Conservation (phyloP, 2,329 filamentous ascomycete species). For the Phoma sp. region DNA sequence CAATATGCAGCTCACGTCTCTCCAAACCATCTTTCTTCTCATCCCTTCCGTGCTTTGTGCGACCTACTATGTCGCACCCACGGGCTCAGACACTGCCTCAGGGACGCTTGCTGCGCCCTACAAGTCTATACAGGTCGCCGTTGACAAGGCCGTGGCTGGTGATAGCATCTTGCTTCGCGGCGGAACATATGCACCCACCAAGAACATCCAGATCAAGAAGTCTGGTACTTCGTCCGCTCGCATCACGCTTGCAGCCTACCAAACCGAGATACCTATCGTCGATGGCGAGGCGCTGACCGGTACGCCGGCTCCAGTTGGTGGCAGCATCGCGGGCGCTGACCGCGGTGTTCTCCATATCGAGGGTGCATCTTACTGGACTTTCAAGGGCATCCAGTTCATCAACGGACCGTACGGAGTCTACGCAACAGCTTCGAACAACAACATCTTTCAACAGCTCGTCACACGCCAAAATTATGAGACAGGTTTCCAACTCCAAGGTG, state of each 20-base stretch:
- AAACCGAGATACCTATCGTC: constrained; percentile 54
- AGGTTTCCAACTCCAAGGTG: constrained; percentile 49
- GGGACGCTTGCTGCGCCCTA: constrained; percentile 52
- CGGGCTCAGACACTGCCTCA: constrained; percentile 48
- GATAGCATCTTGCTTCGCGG: constrained; percentile 55
- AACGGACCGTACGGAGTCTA: constrained; percentile 52
- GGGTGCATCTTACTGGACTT: constrained; percentile 54
- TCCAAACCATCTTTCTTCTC: constrained; percentile 19
- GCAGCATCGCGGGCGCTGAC: constrained; percentile 50
- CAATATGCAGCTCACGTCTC: constrained; percentile 17
- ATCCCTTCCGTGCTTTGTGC: constrained; percentile 21
- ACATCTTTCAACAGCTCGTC: constrained; percentile 46
- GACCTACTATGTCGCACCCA: constrained; percentile 57
- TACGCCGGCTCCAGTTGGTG: constrained; percentile 53
- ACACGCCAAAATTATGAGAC: constrained; percentile 52
- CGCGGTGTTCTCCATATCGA: constrained; percentile 58
- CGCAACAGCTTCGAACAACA: constrained; percentile 43
- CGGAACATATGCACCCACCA: constrained; percentile 54
- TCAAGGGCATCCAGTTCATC: constrained; percentile 50
- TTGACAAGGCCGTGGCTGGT: constrained; percentile 55
- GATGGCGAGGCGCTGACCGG: constrained; percentile 53
- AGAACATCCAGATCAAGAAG: constrained; percentile 56
- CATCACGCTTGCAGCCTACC: constrained; percentile 53
- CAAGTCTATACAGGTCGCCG: constrained; percentile 56
- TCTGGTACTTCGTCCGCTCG: constrained; percentile 50